Evolutionary conservation across 2,329 filamentous ascomycete genomes (phyloP).

Genomic region (Penicillium decumbens): DNA sequence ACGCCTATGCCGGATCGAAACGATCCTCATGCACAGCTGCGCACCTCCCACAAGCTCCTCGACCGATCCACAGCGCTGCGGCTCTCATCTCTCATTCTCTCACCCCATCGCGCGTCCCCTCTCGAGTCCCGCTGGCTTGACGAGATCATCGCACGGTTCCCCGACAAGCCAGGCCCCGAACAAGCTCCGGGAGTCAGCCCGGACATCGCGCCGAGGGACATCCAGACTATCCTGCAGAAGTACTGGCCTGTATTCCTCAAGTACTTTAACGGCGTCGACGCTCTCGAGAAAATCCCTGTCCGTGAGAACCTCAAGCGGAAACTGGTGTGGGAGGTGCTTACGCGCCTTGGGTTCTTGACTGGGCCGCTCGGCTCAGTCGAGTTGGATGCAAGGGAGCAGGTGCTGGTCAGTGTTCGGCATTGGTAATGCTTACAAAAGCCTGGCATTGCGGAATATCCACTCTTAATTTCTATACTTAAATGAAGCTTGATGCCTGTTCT

Average conservation of each 20-base stretch:
- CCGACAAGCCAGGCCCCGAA: constrained; percentile 19
- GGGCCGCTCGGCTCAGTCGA: constrained; percentile 35
- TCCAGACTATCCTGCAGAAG: constrained; percentile 47
- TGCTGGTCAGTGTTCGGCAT: constrained; percentile 61
- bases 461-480: not conserved
- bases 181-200: constrained; percentile 11
- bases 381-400: constrained; percentile 34
- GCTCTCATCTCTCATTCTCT: constrained; percentile 65
- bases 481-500: not conserved
- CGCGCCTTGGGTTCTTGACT: constrained; percentile 63
- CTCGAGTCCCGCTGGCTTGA: constrained; percentile 68
- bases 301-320: constrained; percentile 83
- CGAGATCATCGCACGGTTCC: constrained; percentile 41
- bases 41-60: constrained; percentile 32
- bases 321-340: constrained; percentile 50
- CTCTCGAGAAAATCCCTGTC: constrained; percentile 81
- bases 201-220: constrained; percentile 20
- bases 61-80: constrained; percentile 31
- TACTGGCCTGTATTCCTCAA: constrained; percentile 71
- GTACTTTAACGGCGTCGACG: constrained; percentile 81
- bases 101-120: constrained; percentile 72
- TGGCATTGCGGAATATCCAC: not conserved
- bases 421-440: constrained; percentile 49
- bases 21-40: constrained; percentile 25
- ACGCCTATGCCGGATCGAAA: constrained; percentile 33